A percentile compares a stretch with the other conserved stretches of the same genome.
These are phyloP conservation scores for Stentor roeselii DNA, from an alignment of 73 alveolate species.

Conservation along the genomic window DNA sequence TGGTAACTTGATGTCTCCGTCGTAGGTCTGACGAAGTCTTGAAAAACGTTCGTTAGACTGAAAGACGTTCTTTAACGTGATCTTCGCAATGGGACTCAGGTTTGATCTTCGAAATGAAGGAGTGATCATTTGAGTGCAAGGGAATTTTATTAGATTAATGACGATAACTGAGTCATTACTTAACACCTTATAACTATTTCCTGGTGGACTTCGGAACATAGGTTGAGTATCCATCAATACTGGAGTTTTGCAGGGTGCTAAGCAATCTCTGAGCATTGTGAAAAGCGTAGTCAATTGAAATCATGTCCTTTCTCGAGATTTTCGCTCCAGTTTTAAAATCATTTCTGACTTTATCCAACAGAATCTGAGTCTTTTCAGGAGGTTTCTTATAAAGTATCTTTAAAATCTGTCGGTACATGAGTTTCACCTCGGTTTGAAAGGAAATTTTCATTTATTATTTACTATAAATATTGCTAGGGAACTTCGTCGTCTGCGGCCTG, in stretches of 20 bases:
- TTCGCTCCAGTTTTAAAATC: conserved; percentile 14
- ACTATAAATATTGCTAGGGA: not conserved
- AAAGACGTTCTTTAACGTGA: too few relatives aligned
- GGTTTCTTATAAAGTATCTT: not conserved
- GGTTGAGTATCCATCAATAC: not conserved
- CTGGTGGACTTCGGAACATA: not conserved
- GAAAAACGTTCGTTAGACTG: too few relatives aligned
- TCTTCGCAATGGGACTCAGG: too few relatives aligned
- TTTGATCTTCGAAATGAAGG: too few relatives aligned
- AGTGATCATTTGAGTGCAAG: too few relatives aligned
- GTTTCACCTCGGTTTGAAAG: not conserved
- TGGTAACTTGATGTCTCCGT: too few relatives aligned
- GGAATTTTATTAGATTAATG: too few relatives aligned
- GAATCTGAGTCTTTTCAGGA: not conserved
- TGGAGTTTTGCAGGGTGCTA: not conserved
- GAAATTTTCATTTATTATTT: not conserved
- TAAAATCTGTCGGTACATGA: conserved; percentile 1
- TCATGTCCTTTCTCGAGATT: not conserved
- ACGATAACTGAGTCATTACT: too few relatives aligned
- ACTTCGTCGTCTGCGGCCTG: conserved; percentile 8
- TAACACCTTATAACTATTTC: too few relatives aligned
- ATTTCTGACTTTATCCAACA: not conserved
- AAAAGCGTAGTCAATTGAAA: not conserved
- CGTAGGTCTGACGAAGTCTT: too few relatives aligned
- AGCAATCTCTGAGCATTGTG: not conserved